These are phyloP conservation scores for Neospermospora avenae DNA, from an alignment of 2,329 filamentous ascomycete species.

Conservation along the genomic window DNA sequence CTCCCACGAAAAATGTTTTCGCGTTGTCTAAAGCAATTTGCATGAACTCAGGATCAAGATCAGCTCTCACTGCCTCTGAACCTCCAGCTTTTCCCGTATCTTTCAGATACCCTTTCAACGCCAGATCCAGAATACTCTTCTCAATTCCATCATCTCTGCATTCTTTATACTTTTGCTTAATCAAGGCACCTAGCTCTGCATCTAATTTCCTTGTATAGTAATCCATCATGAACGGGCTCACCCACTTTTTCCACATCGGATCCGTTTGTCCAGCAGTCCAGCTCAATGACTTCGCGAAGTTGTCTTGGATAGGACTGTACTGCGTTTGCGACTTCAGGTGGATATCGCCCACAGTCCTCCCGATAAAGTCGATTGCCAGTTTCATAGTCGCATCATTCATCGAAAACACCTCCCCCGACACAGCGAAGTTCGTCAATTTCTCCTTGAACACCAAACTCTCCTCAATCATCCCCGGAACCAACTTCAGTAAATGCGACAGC, in stretches of 20 bases:
- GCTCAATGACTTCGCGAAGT: constrained; percentile 7
- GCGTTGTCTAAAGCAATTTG: constrained; percentile 19
- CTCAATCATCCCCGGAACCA: constrained; percentile 19
- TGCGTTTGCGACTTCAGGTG: constrained; percentile 16
- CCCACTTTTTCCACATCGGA: constrained; percentile 11
- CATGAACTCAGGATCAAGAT: constrained; percentile 19
- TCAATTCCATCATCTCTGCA: constrained; percentile 11
- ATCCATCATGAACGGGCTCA: constrained; percentile 16
- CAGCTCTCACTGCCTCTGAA: constrained; percentile 1
- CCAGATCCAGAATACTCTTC: constrained; percentile 23
- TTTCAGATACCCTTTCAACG: constrained; percentile 20
- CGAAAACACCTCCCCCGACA: constrained; percentile 11
- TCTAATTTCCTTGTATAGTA: constrained; percentile 18
- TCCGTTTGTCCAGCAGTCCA: constrained; percentile 14
- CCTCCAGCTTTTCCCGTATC: constrained; percentile 10
- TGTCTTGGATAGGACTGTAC: constrained; percentile 12
- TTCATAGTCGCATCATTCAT: constrained; percentile 15
- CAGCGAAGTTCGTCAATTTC: constrained; percentile 16
- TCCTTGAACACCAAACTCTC: constrained; percentile 22
- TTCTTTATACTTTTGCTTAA: constrained; percentile 15
- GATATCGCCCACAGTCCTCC: constrained; percentile 14
- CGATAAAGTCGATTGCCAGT: constrained; percentile 23
- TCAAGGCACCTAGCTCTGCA: constrained; percentile 10
- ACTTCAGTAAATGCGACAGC: constrained; percentile 12
- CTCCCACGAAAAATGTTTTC: constrained; percentile 20